Evolutionary conservation across 2,329 filamentous ascomycete species (phyloP).

Genomic region (Hypoxylon sp.): DNA sequence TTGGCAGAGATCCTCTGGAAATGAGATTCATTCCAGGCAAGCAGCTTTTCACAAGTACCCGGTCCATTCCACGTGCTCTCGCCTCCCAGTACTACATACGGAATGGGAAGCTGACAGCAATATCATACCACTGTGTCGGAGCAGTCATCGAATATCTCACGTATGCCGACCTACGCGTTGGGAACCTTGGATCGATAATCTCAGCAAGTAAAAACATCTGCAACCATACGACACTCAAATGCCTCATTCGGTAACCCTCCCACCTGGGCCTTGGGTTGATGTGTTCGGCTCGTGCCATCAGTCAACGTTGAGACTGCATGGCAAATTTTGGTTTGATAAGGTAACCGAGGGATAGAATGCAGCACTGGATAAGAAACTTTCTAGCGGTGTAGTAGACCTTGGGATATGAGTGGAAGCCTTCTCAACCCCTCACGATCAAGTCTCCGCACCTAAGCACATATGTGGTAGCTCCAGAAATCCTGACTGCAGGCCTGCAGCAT

Average conservation of each 20-base stretch:
- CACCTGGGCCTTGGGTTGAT: conserved; percentile 16
- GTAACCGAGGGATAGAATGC: conserved; percentile 39
- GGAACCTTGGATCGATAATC: conserved; percentile 30
- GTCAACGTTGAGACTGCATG: conserved; percentile 32
- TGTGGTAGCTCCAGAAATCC: conserved; percentile 39
- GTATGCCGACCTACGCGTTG: conserved; percentile 28
- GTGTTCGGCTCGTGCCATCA: conserved; percentile 28
- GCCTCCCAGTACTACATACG: conserved; percentile 20
- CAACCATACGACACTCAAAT: conserved; percentile 33
- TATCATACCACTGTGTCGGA: conserved; percentile 35
- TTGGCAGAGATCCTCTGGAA: conserved; percentile 12
- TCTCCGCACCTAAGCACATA: conserved; percentile 42
- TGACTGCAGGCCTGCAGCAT: conserved; percentile 39
- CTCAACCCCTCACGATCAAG: conserved; percentile 41
- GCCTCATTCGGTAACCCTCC: conserved; percentile 33
- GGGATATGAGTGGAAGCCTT: conserved; percentile 36
- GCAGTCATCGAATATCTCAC: conserved; percentile 42
- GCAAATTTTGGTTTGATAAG: conserved; percentile 30
- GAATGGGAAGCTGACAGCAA: conserved; percentile 33
- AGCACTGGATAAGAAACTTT: conserved; percentile 31
- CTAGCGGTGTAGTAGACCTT: conserved; percentile 42
- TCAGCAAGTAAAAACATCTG: conserved; percentile 24
- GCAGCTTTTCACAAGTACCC: conserved; percentile 18
- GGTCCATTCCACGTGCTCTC: conserved; percentile 31
- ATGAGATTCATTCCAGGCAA: conserved; percentile 29